Evolutionary conservation across 805 yeast species (phyloP).

Genomic region (Sporopachydermia lactativora): DNA sequence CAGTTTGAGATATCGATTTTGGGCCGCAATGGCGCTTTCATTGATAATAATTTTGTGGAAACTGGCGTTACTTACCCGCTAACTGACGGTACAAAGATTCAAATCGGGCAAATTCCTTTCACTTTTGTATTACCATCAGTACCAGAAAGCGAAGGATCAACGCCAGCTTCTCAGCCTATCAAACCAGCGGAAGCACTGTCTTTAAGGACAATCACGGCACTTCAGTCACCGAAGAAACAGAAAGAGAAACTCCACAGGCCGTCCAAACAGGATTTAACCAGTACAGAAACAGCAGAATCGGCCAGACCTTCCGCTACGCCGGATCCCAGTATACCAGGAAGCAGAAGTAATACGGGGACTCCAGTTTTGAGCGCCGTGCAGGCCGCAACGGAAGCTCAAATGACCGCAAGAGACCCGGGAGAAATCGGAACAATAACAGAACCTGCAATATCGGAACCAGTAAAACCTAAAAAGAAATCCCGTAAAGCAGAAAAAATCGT

Average conservation of each 20-base stretch:
- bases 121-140: slow-evolving; percentile 73
- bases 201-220: slow-evolving; percentile 25
- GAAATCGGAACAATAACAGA: slow-evolving; percentile 2
- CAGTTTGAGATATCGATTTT: slow-evolving; percentile 81
- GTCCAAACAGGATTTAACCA: background rate
- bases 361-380: slow-evolving; percentile 4
- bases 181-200: slow-evolving; percentile 53
- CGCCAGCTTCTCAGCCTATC: slow-evolving; percentile 25
- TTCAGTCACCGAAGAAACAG: background rate
- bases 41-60: slow-evolving; percentile 80
- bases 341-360: too few species aligned
- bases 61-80: slow-evolving; percentile 86
- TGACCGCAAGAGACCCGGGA: slow-evolving; percentile 4
- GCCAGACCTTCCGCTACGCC: slow-evolving; percentile 4
- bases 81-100: slow-evolving; percentile 68
- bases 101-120: slow-evolving; percentile 87
- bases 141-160: slow-evolving; percentile 19
- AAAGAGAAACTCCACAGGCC: too few species aligned
- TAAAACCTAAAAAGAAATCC: slow-evolving; percentile 29
- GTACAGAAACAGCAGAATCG: background rate
- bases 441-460: slow-evolving; percentile 8
- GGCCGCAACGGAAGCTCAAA: slow-evolving; percentile 5
- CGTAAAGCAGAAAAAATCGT: slow-evolving; percentile 46
- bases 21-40: slow-evolving; percentile 96
- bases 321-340: too few species aligned